Base-by-base conservation (phyloP, 805 yeast species). In the Monosporozyma solicola region DNA sequence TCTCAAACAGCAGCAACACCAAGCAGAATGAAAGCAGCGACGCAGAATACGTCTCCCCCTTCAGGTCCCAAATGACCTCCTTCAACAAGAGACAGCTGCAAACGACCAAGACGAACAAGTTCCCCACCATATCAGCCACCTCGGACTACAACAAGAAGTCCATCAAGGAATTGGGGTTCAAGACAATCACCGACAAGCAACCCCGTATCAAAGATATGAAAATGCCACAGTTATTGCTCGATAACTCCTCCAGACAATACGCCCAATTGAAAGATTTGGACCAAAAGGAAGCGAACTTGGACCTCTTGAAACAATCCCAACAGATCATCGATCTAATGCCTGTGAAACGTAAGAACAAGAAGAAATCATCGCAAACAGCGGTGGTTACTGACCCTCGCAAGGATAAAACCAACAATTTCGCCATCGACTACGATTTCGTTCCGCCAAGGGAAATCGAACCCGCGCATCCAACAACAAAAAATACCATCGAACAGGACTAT, bases 101-200 rank as follows among this genome's bases (percentile, higher is more conserved):
- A 41, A 5, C 22, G 4, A 35, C 33, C 3, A 54, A 53, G 50
- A 57, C 57, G 5, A 31, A 33, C 22, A 59, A 53, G 20, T 60
- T 51, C 50, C 72, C 72, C 4, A 66, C 70, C 7, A 58, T 59
- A 0, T 59, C 65, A 47, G 69, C 70, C 4, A 59, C 62, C 5
- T 59, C 65, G 1, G 59, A 55, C 15, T 60, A 54, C 46, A 57
- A 55, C 25, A 53, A 57, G 37, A 53, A 54, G 11, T 50, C 51
- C 24, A 60, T 63, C 2, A 57, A 57, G n/a, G 61, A 65, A 43
- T 33, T 62, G 44, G 70, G 70, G 25, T 66, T 60, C 51, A 61
- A 58, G 13, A 59, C 53, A 16, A 48, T 66, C 1, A 54, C 50
- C 20, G 58, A 56, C 25, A 45, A 51, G 0, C 55, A 59, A 13